These are phyloP conservation scores for Fomitopsis serialis DNA, from an alignment of 768 basidiomycete genomes.

Conservation along the genomic window DNA sequence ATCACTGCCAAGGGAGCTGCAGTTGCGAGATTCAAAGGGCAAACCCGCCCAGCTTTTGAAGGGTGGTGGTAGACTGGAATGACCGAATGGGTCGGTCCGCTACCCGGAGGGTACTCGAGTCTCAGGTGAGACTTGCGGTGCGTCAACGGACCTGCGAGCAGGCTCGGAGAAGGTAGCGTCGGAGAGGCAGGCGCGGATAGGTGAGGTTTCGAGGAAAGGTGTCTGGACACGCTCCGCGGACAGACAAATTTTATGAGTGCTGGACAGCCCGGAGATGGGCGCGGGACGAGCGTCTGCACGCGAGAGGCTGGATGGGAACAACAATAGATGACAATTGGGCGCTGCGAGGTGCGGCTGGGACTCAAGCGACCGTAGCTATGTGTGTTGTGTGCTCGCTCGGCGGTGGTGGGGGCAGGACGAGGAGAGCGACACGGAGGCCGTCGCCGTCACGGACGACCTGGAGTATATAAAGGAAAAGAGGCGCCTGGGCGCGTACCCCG, in stretches of 20 bases:
- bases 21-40: background rate
- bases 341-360: background rate
- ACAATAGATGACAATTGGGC: background rate
- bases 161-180: background rate
- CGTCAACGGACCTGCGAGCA: background rate
- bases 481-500: no score
- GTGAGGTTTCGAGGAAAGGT: background rate
- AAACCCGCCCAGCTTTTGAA: background rate
- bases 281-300: background rate
- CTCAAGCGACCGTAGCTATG: no score
- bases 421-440: no score
- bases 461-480: no score
- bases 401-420: no score
- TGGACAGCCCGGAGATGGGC: background rate
- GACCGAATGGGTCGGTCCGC: background rate
- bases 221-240: background rate
- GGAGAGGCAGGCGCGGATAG: background rate
- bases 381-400: no score
- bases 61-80: background rate
- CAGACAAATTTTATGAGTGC: background rate
- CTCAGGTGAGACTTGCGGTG: background rate
- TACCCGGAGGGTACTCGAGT: background rate
- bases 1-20: background rate
- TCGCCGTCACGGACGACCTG: no score
- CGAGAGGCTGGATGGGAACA: background rate